phyloP scores from a whole-genome alignment of 2,329 filamentous ascomycete species.

The Teratosphaeria viscida region DNA sequence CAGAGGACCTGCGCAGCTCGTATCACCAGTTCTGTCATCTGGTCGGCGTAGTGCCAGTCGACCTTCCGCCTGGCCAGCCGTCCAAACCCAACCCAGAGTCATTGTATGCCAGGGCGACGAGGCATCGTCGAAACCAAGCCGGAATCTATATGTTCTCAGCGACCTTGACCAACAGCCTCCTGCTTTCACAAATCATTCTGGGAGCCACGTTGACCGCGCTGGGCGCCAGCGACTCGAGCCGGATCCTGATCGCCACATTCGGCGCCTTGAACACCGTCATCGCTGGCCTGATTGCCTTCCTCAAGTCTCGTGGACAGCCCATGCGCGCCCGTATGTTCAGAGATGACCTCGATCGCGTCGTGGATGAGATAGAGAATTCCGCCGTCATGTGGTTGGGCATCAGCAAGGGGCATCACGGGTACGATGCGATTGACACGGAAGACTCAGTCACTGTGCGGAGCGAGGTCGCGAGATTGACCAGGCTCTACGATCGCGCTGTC shows the following conservation, averaged over 20 bases:
- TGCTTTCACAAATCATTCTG: slow-evolving; percentile 31
- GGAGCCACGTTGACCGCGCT: slow-evolving; percentile 31
- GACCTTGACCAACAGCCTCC: slow-evolving; percentile 27
- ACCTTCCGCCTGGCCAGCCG: slow-evolving; percentile 15
- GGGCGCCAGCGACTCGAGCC: slow-evolving; percentile 26
- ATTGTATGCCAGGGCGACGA: slow-evolving; percentile 27
- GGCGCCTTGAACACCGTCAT: slow-evolving; percentile 33
- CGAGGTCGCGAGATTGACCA: slow-evolving; percentile 25
- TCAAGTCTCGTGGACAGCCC: slow-evolving; percentile 31
- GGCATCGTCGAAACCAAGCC: slow-evolving; percentile 23
- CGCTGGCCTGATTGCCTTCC: slow-evolving; percentile 30
- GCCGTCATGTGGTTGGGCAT: slow-evolving; percentile 37
- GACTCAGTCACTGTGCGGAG: slow-evolving; percentile 33
- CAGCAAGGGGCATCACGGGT: slow-evolving; percentile 32
- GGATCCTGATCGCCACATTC: slow-evolving; percentile 30
- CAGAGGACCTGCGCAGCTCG: slow-evolving; percentile 5
- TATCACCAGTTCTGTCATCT: slow-evolving; percentile 30
- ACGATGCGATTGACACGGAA: slow-evolving; percentile 37
- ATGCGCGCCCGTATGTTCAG: slow-evolving; percentile 32
- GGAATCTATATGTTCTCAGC: slow-evolving; percentile 28
- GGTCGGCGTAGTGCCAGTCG: slow-evolving; percentile 25
- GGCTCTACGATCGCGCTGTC: slow-evolving; percentile 30
- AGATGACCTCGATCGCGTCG: slow-evolving; percentile 31
- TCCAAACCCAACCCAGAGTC: slow-evolving; percentile 20
- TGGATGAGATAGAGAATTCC: slow-evolving; percentile 33